Conservation (phyloP, 2,329 filamentous ascomycete species). For the Fusarium marasasianum region DNA sequence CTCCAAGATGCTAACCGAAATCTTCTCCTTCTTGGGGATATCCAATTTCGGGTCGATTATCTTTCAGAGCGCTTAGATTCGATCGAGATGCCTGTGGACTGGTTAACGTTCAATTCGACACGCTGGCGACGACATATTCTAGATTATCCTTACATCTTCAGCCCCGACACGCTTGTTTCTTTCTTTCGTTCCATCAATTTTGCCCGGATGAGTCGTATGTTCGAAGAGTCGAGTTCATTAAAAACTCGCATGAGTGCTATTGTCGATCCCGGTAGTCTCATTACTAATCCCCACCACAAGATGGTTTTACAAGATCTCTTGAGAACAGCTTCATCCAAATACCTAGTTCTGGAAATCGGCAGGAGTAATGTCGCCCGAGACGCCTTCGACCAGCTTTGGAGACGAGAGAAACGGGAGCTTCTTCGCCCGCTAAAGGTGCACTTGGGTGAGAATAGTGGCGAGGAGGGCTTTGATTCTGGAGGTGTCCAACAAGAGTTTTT, state of each 20-base stretch:
- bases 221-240: conserved; percentile 72
- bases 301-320: conserved; percentile 70
- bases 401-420: conserved; percentile 82
- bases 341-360: conserved; percentile 75
- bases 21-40: conserved; percentile 70
- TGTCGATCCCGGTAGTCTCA: conserved; percentile 62
- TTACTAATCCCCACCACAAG: conserved; percentile 67
- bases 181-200: conserved; percentile 93
- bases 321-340: conserved; percentile 73
- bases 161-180: conserved; percentile 73
- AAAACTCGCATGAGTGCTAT: conserved; percentile 66
- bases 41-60: conserved; percentile 79
- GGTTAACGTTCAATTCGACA: conserved; percentile 69
- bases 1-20: conserved; percentile 68
- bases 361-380: conserved; percentile 75
- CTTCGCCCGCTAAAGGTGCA: conserved; percentile 88
- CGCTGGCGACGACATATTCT: conserved; percentile 77
- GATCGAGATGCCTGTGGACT: conserved; percentile 77
- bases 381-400: conserved; percentile 89
- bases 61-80: conserved; percentile 80
- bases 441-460: conserved; percentile 81
- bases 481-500: conserved; percentile 98
- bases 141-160: conserved; percentile 84
- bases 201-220: conserved; percentile 82
- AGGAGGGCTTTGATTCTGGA: conserved; percentile 91